A percentile compares a stretch with the other conserved stretches of the same genome.
phyloP scores from a whole-genome alignment of 2,329 filamentous ascomycete species.

The Pseudogymnoascus sp. region DNA sequence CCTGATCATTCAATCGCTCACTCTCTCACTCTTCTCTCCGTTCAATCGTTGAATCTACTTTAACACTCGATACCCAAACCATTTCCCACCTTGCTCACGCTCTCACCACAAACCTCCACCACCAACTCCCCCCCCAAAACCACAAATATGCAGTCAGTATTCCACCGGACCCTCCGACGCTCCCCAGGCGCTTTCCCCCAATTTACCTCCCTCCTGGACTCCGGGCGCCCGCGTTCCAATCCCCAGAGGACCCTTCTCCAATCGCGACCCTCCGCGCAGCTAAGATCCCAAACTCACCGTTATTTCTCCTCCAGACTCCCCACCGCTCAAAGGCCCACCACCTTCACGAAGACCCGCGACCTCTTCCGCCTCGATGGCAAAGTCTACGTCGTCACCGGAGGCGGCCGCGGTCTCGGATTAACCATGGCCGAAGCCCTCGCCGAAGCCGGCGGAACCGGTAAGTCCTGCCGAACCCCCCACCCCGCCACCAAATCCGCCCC shows the following conservation, averaged over 20 bases:
- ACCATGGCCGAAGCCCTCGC: conserved; percentile 92
- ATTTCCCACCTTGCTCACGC: background rate
- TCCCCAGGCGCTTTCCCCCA: background rate
- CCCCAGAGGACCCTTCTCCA: background rate
- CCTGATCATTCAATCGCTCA: background rate
- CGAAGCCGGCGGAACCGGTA: conserved; percentile 67
- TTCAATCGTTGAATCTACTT: background rate
- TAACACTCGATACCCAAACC: background rate
- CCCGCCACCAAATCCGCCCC: background rate
- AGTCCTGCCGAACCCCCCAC: conserved; percentile 66
- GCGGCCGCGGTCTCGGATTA: conserved; percentile 77
- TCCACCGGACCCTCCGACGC: background rate
- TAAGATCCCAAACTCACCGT: conserved; percentile 3
- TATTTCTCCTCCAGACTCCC: background rate
- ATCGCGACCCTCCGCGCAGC: background rate
- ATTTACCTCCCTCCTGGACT: background rate
- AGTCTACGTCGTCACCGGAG: conserved; percentile 80
- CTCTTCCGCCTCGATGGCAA: conserved; percentile 80
- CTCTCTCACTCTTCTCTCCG: background rate
- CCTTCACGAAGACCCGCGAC: conserved; percentile 71
- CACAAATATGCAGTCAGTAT: background rate
- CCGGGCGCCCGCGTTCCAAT: background rate
- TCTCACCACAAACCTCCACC: background rate
- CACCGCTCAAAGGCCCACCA: background rate
- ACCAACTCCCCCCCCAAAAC: background rate